Conservation (phyloP, 2,329 filamentous ascomycete genomes). For the Pseudocercospora vitis region DNA sequence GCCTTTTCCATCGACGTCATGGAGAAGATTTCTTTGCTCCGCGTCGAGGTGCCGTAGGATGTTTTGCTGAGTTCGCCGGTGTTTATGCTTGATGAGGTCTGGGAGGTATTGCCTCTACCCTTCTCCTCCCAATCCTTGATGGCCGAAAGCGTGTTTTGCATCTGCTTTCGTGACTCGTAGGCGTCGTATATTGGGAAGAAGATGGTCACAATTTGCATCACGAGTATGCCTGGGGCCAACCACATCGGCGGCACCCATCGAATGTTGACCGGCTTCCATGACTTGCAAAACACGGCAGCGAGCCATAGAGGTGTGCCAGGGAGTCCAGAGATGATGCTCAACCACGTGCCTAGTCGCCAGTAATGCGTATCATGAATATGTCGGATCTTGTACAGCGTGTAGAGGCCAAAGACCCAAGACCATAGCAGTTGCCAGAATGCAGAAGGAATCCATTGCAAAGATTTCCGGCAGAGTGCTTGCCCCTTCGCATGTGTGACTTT, state of each 20-base stretch:
- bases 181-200: slow-evolving; percentile 64
- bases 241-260: slow-evolving; percentile 63
- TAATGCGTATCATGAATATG: slow-evolving; percentile 64
- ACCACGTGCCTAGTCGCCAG: slow-evolving; percentile 64
- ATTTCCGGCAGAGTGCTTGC: slow-evolving; percentile 29
- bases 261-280: slow-evolving; percentile 48
- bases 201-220: slow-evolving; percentile 64
- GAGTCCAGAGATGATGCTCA: slow-evolving; percentile 52
- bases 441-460: slow-evolving; percentile 63
- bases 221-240: slow-evolving; percentile 60
- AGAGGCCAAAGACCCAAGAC: slow-evolving; percentile 62
- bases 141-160: slow-evolving; percentile 39
- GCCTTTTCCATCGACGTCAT: slow-evolving; percentile 64
- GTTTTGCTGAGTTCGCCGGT: background rate
- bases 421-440: slow-evolving; percentile 65
- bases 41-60: slow-evolving; percentile 14
- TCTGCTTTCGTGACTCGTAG: slow-evolving; percentile 39
- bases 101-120: background rate
- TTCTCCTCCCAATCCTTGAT: slow-evolving; percentile 27
- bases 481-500: slow-evolving; percentile 27
- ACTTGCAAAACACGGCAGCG: slow-evolving; percentile 54
- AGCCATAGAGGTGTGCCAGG: slow-evolving; percentile 69
- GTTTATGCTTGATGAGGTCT: slow-evolving; percentile 6
- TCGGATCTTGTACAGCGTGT: slow-evolving; percentile 62
- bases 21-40: slow-evolving; percentile 47